These are phyloP conservation scores for Radiomyces spectabilis DNA, from an alignment of 192 early-diverging fungal genomes.

Conservation along the genomic window DNA sequence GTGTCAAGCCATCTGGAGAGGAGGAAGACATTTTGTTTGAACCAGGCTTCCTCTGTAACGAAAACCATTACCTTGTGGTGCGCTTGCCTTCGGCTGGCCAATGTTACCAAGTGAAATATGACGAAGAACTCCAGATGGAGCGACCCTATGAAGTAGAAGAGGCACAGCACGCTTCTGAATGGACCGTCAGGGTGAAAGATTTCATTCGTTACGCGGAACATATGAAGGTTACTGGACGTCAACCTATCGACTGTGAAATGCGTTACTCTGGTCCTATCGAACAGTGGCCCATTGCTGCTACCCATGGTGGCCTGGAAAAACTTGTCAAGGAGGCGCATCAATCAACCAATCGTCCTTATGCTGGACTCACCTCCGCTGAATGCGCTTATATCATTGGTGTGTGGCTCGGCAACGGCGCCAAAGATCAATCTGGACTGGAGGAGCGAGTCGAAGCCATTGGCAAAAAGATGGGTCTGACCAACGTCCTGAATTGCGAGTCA, in stretches of 20 bases:
- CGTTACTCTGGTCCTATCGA: not conserved
- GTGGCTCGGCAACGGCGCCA: not conserved
- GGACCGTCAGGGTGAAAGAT: not conserved
- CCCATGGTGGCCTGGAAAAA: not conserved
- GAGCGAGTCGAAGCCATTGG: not conserved
- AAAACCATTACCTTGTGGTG: too few relatives aligned
- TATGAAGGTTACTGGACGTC: not conserved
- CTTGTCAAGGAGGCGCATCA: not conserved
- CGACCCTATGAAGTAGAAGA: too few relatives aligned
- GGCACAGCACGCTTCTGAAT: not conserved
- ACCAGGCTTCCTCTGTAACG: too few relatives aligned
- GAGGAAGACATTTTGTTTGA: too few relatives aligned
- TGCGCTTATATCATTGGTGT: not conserved
- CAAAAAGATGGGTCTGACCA: not conserved
- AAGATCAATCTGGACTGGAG: not conserved
- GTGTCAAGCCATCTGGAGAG: too few relatives aligned
- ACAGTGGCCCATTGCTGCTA: not conserved
- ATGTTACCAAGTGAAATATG: too few relatives aligned
- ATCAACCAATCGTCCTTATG: not conserved
- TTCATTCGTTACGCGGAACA: not conserved
- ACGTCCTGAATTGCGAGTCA: not conserved
- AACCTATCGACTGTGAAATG: not conserved
- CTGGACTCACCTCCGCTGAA: not conserved
- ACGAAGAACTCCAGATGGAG: too few relatives aligned
- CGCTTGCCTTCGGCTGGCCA: too few relatives aligned